Evolutionary conservation across 306 rosid genomes (phyloP), one percentile per base, ranked within the genome.

Genomic region (Quercus agrifolia): DNA sequence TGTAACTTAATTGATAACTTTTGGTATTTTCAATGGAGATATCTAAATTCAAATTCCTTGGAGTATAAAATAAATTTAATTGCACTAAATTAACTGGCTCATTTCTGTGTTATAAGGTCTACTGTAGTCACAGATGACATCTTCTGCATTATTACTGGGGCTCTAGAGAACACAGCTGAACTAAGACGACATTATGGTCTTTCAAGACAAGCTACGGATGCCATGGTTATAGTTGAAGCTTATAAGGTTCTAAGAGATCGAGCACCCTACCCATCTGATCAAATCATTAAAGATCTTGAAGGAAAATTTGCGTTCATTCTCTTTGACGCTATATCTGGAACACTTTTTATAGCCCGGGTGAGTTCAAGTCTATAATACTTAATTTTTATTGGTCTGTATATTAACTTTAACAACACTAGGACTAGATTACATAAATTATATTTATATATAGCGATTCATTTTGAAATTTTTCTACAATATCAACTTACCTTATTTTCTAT

Each of bases 221-320:
- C 89, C 80, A 86, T 86, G 90, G 75, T 90, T 70, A 86, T 87
- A 44, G 81, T 85, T 85, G 94, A 88, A 83, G 94, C 87, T 49
- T 90, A 85, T 31, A 86, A 88, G 84, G 81, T 17, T 19, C 79
- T 88, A 51, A 85, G 92, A 85, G 94, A 88, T 68, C 75, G 92
- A 76, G 94, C 89, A 14, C 92, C 91, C 12, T 90, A 85, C 62
- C 94, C 94, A 21, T 85, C 90, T 75, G 91, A 90, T 63, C 90
- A 85, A 88, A 86, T 90, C 70, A 86, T 90, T 18, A 85, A 83
- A 85, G 85, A 90, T 78, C 87, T 90, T 30, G 83, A 85, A 38
- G 92, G 94, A 56, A 86, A 90, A 59, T 90, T 90, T 18, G 83
- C 92, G 52, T 85, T 88, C 79, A 56, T 86, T 31, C 79, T 90